Evolutionary conservation across 1,139 yeast genomes (phyloP).

Genomic region (Geotrichum armillariae): DNA sequence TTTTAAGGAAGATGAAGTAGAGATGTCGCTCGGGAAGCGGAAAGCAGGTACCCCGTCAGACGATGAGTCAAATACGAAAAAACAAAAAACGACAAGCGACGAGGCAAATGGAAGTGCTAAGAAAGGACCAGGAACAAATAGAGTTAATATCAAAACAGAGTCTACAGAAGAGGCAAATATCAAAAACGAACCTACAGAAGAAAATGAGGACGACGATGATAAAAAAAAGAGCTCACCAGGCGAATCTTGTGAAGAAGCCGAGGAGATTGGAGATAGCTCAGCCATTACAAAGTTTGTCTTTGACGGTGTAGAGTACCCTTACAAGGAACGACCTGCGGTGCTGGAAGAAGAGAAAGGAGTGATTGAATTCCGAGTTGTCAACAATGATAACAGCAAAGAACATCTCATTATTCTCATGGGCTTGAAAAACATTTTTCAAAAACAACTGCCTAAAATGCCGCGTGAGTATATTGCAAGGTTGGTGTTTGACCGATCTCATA

Average conservation of each 20-base stretch:
- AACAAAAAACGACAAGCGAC: neutral
- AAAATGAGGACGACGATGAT: neutral
- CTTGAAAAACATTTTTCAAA: slow-evolving; percentile 90
- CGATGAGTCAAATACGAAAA: neutral
- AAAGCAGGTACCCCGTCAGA: neutral
- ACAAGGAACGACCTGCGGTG: slow-evolving; percentile 91
- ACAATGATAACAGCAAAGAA: slow-evolving; percentile 87
- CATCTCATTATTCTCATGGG: slow-evolving; percentile 92
- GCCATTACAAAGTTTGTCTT: slow-evolving; percentile 52
- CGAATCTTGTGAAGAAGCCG: slow-evolving; percentile 29
- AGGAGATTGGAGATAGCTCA: slow-evolving; percentile 30
- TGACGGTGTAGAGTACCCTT: slow-evolving; percentile 81
- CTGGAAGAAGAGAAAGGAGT: slow-evolving; percentile 88
- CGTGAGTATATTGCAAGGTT: slow-evolving; percentile 91
- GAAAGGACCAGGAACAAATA: no score
- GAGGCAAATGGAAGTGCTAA: neutral
- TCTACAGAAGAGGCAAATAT: neutral
- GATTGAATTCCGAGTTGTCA: slow-evolving; percentile 93
- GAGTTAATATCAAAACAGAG: neutral
- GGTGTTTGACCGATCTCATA: slow-evolving; percentile 90
- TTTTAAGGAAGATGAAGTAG: neutral
- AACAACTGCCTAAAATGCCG: slow-evolving; percentile 98
- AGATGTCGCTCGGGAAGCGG: neutral
- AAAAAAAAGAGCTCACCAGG: slow-evolving; percentile 43
- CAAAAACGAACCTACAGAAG: neutral